A percentile compares a stretch with the other conserved stretches of the same genome.
phyloP scores from a whole-genome alignment of 352 stramenopile species.

The Pythium catenulatum region DNA sequence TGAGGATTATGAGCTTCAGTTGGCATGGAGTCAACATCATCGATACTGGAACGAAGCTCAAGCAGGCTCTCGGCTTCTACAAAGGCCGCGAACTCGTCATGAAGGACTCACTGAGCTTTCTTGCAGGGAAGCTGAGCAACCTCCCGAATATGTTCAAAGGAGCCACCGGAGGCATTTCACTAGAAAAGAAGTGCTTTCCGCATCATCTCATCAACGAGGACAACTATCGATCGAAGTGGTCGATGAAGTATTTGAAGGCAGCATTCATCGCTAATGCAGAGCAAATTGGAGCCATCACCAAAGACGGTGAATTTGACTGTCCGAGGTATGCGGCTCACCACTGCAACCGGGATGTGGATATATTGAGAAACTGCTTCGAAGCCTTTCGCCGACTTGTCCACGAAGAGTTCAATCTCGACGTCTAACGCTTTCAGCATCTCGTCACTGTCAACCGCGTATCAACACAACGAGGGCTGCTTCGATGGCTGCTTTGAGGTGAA shows the following conservation, averaged over 20 bases:
- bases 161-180: background rate
- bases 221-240: slow-evolving; percentile 26
- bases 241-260: slow-evolving; percentile 9
- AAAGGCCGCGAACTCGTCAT: background rate
- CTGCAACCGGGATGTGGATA: slow-evolving; percentile 45
- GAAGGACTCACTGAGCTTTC: slow-evolving; percentile 33
- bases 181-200: slow-evolving; percentile 48
- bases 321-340: slow-evolving; percentile 37
- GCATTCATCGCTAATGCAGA: slow-evolving; percentile 30
- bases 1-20: slow-evolving; percentile 37
- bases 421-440: slow-evolving; percentile 36
- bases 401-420: slow-evolving; percentile 30
- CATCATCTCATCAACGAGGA: slow-evolving; percentile 41
- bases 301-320: background rate
- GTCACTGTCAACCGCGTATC: slow-evolving; percentile 13
- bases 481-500: slow-evolving; percentile 29
- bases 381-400: slow-evolving; percentile 26
- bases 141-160: slow-evolving; percentile 40
- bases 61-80: slow-evolving; percentile 36
- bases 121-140: background rate
- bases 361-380: slow-evolving; percentile 29
- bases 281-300: slow-evolving; percentile 43
- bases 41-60: slow-evolving; percentile 23
- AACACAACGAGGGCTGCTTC: slow-evolving; percentile 41
- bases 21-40: slow-evolving; percentile 22